Percentiles rank a stretch among this genome's conserved stretches.
phyloP scores from a whole-genome alignment of 805 yeast species.

The Kodamaea leandrae region DNA sequence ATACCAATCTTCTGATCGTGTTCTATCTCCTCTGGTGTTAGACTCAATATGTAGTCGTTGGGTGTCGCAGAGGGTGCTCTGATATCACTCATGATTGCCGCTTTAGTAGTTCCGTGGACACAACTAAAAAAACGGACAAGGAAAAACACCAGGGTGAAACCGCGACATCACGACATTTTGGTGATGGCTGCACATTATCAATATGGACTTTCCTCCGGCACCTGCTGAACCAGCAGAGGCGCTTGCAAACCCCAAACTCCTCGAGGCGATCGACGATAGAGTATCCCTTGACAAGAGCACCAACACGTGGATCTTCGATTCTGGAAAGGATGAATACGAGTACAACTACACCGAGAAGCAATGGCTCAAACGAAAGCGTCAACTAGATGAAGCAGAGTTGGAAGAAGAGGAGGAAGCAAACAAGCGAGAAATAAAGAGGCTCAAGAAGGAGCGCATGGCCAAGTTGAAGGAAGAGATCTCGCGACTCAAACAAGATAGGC shows the following conservation, averaged over 20 bases:
- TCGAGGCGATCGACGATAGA: conserved; percentile 18
- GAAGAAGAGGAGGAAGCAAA: conserved; percentile 27
- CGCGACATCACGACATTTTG: conserved; percentile 3
- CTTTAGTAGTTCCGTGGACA: background rate
- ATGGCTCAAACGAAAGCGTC: conserved; percentile 18
- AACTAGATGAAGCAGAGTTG: conserved; percentile 8
- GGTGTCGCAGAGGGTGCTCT: conserved; percentile 33
- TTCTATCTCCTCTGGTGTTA: conserved; percentile 41
- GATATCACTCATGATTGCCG: conserved; percentile 9
- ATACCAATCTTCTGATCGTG: conserved; percentile 73
- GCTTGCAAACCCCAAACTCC: conserved; percentile 1
- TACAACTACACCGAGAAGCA: conserved; percentile 21
- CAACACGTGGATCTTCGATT: conserved; percentile 22
- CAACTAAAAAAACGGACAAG: background rate
- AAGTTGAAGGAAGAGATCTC: conserved; percentile 25
- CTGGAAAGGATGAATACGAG: conserved; percentile 15
- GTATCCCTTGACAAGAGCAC: conserved; percentile 22
- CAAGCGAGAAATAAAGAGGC: conserved; percentile 20
- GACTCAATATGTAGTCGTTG: conserved; percentile 41
- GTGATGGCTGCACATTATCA: background rate
- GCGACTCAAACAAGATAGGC: conserved; percentile 16
- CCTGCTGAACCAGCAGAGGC: conserved; percentile 15
- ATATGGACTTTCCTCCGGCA: conserved; percentile 15
- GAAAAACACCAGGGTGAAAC: background rate
- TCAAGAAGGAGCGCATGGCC: conserved; percentile 24